phyloP scores from a whole-genome alignment of 805 yeast genomes.

The Wickerhamiella slavikovae region DNA sequence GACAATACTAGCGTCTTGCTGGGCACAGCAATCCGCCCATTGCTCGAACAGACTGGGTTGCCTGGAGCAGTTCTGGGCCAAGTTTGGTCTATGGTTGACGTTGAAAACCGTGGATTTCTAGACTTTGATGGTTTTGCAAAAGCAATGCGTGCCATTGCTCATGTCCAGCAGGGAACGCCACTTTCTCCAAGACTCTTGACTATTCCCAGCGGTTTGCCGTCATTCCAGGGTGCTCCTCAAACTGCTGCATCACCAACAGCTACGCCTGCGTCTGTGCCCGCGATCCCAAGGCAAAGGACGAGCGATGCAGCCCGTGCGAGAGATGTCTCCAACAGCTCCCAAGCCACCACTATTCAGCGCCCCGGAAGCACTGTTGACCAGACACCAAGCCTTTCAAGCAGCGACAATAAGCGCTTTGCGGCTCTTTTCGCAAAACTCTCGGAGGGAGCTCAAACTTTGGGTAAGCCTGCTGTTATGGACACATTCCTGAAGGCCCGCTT shows the following conservation, averaged over 20 bases:
- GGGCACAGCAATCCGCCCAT: conserved; percentile 66
- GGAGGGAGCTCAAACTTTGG: conserved; percentile 33
- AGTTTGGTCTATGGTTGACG: conserved; percentile 89
- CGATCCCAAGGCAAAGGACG: conserved; percentile 1
- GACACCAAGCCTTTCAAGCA: conserved; percentile 18
- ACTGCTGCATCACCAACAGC: conserved; percentile 3
- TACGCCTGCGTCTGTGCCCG: background rate
- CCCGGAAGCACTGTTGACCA: conserved; percentile 12
- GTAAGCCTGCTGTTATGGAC: conserved; percentile 64
- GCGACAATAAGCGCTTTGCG: conserved; percentile 19
- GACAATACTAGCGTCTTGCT: conserved; percentile 65
- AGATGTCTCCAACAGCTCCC: conserved; percentile 1
- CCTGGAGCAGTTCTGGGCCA: conserved; percentile 64
- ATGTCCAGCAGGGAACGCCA: conserved; percentile 56
- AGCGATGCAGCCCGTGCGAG: background rate
- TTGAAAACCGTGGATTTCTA: conserved; percentile 67
- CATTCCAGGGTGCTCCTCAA: conserved; percentile 22
- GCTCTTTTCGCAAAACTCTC: conserved; percentile 49
- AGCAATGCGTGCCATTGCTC: conserved; percentile 79
- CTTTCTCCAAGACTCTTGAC: conserved; percentile 33
- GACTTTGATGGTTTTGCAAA: conserved; percentile 61
- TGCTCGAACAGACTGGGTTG: conserved; percentile 71
- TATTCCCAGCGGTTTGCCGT: conserved; percentile 40
- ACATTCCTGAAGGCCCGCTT: conserved; percentile 79
- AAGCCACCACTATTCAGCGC: background rate